Evolutionary conservation across 2,329 filamentous ascomycete species (phyloP).

Genomic region (Hymenoscyphus repandus): DNA sequence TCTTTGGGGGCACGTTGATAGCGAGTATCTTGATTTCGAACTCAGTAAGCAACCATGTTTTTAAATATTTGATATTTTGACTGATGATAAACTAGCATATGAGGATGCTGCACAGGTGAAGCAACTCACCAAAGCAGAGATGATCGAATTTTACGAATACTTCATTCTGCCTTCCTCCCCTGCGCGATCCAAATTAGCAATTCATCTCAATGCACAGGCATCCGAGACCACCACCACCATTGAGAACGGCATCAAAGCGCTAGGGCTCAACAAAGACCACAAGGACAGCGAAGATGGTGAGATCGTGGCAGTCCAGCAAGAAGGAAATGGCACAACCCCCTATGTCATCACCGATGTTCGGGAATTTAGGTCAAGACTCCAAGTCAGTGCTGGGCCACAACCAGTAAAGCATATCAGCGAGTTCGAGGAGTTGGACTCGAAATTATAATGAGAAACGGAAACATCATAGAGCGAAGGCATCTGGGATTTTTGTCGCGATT

Average conservation of each 20-base stretch:
- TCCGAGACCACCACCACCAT: conserved; percentile 39
- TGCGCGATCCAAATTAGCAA: conserved; percentile 72
- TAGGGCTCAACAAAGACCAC: conserved; percentile 27
- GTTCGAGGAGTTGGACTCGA: conserved; percentile 80
- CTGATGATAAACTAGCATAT: conserved; percentile 20
- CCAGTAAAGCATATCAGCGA: conserved; percentile 72
- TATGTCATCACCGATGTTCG: conserved; percentile 71
- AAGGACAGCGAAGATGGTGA: conserved; percentile 23
- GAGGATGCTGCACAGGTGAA: conserved; percentile 72
- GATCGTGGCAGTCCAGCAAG: conserved; percentile 13
- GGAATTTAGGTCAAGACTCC: conserved; percentile 71
- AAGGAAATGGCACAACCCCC: conserved; percentile 46
- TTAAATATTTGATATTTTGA: background rate
- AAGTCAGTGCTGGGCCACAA: conserved; percentile 65
- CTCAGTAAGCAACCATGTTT: conserved; percentile 53
- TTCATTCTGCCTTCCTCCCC: conserved; percentile 72
- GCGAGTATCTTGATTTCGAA: conserved; percentile 85
- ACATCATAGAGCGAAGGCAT: too few relatives aligned
- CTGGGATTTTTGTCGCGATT: too few relatives aligned
- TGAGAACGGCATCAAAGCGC: conserved; percentile 33
- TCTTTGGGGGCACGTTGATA: conserved; percentile 80
- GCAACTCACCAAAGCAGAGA: conserved; percentile 69
- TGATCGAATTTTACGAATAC: conserved; percentile 71
- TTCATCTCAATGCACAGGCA: conserved; percentile 76
- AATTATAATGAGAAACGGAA: conserved; percentile 51